Base-by-base conservation (phyloP, 176 grass and related monocot species). In the Saccharum officinarum region DNA sequence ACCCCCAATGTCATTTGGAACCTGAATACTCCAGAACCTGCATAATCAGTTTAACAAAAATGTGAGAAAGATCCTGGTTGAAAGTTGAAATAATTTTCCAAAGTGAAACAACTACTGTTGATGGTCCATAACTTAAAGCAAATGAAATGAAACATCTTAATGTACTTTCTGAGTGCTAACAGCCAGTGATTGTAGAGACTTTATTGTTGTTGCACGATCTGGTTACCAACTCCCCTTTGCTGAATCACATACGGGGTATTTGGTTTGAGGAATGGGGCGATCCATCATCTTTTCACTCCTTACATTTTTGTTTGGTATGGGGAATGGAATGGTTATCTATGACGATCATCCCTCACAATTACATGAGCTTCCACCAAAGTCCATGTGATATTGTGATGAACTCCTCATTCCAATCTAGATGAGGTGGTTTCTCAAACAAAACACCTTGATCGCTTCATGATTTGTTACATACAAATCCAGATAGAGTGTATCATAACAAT, bases 41-140 rank as follows among this genome's bases (percentile, higher is more conserved):
- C 10, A 4, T 42, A 59, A 44, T 62, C 39, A n/a, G 68, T 61
- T 73, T 60, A 41, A 22, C n/a, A 40, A 55, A 66, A 86, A 44
- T 80, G 31, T 25, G 28, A 52, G 17, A 65, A 65, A 15, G 31
- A 16, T 31, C 33, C 31, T 74, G 41, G 7, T 62, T 38, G 7
- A 16, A 50, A 86, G 7, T 62, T 37, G 7, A 16, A 26, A 20
- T 72, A 26, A 26, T 61, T 62, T 26, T 25, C 57, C 8, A 2
- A 71, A 54, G 52, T 73, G 52, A 47, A 65, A 10, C 41, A 72
- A 47, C 14, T 52, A 13, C n/a, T 28, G 3, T 46, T 57, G 69
- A 73, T 65, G 54, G 5, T 73, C 31, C 63, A 69, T 85, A 63
- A 28, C 37, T 37, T 71, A 78, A 54, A 71, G 6, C 22, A 71